A percentile compares a stretch with the other conserved stretches of the same genome.
Conservation (phyloP, 441 rosid genomes). For the Populus hybrid region DNA sequence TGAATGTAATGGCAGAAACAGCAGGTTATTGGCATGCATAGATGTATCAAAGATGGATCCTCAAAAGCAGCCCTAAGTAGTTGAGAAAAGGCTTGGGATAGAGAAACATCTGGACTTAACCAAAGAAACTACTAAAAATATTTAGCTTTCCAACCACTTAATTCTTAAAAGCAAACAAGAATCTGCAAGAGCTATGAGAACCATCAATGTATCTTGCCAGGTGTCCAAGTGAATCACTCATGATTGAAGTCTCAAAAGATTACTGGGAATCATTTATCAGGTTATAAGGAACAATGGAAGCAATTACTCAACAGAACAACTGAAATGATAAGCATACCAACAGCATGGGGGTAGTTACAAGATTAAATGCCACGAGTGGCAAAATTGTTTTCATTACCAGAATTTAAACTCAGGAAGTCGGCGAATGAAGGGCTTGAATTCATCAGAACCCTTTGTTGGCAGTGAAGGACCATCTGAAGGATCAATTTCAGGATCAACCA, state of each 20-base stretch:
- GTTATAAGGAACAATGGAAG: neutral
- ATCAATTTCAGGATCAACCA: too few species aligned
- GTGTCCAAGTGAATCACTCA: neutral
- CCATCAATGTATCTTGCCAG: neutral
- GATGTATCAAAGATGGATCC: neutral
- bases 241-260: neutral
- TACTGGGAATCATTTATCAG: neutral
- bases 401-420: constrained; percentile 92
- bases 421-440: constrained; percentile 51
- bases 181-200: neutral
- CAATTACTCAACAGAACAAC: neutral
- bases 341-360: neutral
- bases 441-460: too few species aligned
- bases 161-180: neutral
- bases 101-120: neutral
- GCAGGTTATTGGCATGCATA: constrained; percentile 11
- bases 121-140: neutral
- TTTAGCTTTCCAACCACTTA: neutral
- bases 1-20: constrained; percentile 30
- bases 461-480: too few species aligned
- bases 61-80: neutral
- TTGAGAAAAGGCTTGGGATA: neutral
- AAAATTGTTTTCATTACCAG: constrained; percentile 49
- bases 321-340: neutral
- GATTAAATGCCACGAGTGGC: neutral